These are phyloP conservation scores for Candida yuanshanica DNA, from an alignment of 805 yeast genomes.

Conservation along the genomic window DNA sequence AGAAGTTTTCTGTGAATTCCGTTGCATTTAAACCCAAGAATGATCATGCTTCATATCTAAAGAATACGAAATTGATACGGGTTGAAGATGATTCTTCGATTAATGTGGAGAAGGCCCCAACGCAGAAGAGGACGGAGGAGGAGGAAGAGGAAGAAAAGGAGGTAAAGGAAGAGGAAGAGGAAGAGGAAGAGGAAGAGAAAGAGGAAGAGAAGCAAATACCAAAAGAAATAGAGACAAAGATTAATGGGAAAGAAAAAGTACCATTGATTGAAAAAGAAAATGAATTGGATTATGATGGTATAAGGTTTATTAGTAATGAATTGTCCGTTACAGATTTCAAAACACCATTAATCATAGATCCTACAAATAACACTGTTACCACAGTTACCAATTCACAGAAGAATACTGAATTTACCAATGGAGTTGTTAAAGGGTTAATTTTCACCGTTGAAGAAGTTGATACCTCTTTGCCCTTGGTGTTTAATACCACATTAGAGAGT, in stretches of 20 bases:
- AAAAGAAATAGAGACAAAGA: too few relatives aligned
- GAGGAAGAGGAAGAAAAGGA: background rate
- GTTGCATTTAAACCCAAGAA: conserved; percentile 4
- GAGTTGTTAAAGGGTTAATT: conserved; percentile 2
- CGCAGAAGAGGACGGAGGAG: background rate
- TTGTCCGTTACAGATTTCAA: background rate
- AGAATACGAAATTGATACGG: background rate
- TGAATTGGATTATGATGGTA: background rate
- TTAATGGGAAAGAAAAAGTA: background rate
- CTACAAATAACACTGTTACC: background rate
- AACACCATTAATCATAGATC: conserved; percentile 6
- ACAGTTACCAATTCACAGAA: background rate
- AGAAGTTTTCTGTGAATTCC: background rate
- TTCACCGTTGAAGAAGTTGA: conserved; percentile 1
- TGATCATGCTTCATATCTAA: conserved; percentile 2
- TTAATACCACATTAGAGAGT: conserved; percentile 8
- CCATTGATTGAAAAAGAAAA: background rate
- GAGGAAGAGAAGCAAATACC: background rate
- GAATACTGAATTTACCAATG: background rate
- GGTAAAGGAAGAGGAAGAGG: background rate
- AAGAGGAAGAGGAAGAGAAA: background rate
- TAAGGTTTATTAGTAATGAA: conserved; percentile 1
- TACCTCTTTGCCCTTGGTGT: conserved; percentile 6
- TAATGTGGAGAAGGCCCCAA: too few relatives aligned
- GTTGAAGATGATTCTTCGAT: too few relatives aligned